Evolutionary conservation across 805 yeast genomes (phyloP), one percentile per base, ranked within the genome.

Genomic region (Maudiozyma barnettii): DNA sequence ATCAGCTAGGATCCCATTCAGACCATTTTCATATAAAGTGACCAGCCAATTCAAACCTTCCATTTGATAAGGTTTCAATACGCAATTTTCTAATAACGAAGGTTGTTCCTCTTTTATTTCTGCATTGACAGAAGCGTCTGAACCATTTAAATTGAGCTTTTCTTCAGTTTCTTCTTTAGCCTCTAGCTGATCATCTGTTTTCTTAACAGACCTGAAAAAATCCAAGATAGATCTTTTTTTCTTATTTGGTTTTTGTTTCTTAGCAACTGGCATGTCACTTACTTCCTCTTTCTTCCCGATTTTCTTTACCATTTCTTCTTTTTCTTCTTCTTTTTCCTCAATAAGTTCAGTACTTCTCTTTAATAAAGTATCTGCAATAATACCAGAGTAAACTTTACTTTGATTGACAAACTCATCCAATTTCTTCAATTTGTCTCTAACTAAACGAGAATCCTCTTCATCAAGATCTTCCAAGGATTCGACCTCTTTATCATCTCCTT

Each of bases 1-100:
- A 67, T 93, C 98, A 0, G 98, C 98, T 19, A 93, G 68, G 33
- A 93, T 90, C 2, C 98, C 99, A 63, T 91, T 91, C 26, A 91
- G 70, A 0, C 98, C 99, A 64, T 91, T 93, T 60, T 90, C 95
- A 62, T 84, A 93, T 22, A 91, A 67, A 0, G 96, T 83, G 13
- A 82, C 76, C 39, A 93, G 68, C 98, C 98, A 91, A 53, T 87
- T 89, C 48, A 91, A 74, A 1, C 98, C 99, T 47, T 84, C 89
- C 18, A 87, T 63, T 65, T 91, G 99, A 60, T 93, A 89, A 26
- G 81, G 84, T 58, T 88, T 87, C 73, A 91, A 70, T 0, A 59
- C 58, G 29, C 87, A 85, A 7, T 80, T 79, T 1, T 75, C 65
- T 14, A 82, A 56, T 13, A 78, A 54, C 12, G 64, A 56, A 0